Evolutionary conservation across 331 rosid genomes (phyloP).

Genomic region (Ulmus americana): DNA sequence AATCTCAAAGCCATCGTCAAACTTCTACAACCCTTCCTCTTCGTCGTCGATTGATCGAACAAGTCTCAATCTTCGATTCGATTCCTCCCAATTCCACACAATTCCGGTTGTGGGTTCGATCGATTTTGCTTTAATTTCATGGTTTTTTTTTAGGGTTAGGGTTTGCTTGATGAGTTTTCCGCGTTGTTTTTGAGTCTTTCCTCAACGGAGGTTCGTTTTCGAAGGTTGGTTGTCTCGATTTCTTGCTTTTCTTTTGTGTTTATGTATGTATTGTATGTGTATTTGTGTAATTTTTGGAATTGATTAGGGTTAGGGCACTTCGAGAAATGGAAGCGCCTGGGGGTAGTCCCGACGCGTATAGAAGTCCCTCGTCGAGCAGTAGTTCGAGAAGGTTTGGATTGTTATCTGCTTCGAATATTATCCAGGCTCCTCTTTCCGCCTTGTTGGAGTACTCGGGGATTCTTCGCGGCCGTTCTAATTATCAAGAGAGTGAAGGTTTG

Average conservation of each 20-base stretch:
- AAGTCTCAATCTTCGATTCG: no score
- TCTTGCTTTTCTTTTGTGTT: background rate
- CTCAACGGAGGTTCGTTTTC: constrained; percentile 29
- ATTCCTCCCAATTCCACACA: background rate
- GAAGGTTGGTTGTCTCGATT: constrained; percentile 23
- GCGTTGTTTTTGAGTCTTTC: constrained; percentile 1
- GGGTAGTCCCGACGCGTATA: constrained; percentile 43
- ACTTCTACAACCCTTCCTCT: background rate
- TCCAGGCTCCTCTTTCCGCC: constrained; percentile 71
- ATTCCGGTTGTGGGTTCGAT: background rate
- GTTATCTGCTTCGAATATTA: constrained; percentile 50
- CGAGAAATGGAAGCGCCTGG: constrained; percentile 57
- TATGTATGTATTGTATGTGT: background rate
- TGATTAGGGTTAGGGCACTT: constrained; percentile 49
- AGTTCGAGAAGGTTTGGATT: constrained; percentile 50
- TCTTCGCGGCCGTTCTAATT: constrained; percentile 52
- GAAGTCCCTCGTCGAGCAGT: constrained; percentile 36
- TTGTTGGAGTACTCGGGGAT: constrained; percentile 73
- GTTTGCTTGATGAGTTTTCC: constrained; percentile 8
- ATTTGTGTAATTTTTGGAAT: background rate
- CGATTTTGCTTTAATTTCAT: background rate
- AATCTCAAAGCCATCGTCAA: background rate
- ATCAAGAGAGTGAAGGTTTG: constrained; percentile 43
- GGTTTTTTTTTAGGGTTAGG: constrained; percentile 22
- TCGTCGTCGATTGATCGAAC: no score